Evolutionary conservation across 2,329 filamentous ascomycete species (phyloP).

Genomic region (Hypoxylon sp.): DNA sequence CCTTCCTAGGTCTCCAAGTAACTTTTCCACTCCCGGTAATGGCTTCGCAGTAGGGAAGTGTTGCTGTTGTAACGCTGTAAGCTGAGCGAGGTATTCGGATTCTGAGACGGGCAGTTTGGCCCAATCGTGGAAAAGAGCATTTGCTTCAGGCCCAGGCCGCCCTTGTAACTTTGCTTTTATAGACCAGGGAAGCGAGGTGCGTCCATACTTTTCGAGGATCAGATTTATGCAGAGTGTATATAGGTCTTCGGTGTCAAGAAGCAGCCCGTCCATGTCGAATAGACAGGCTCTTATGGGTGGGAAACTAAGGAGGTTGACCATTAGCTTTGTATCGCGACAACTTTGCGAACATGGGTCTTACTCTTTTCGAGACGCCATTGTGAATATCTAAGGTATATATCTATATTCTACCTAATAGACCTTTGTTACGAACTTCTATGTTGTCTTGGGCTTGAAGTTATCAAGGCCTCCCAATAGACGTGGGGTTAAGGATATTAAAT

Average conservation of each 20-base stretch:
- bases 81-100: slow-evolving; percentile 75
- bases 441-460: neutral
- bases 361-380: slow-evolving; percentile 64
- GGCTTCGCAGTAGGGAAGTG: slow-evolving; percentile 83
- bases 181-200: slow-evolving; percentile 86
- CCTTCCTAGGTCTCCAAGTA: slow-evolving; percentile 74
- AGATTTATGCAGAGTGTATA: slow-evolving; percentile 89
- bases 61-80: slow-evolving; percentile 75
- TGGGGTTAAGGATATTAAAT: slow-evolving; percentile 6
- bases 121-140: slow-evolving; percentile 78
- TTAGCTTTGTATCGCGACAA: slow-evolving; percentile 42
- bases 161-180: slow-evolving; percentile 89
- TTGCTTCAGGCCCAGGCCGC: slow-evolving; percentile 68
- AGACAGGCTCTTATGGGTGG: slow-evolving; percentile 90
- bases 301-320: slow-evolving; percentile 66
- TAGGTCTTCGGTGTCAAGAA: slow-evolving; percentile 92
- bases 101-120: slow-evolving; percentile 83
- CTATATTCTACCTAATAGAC: too few species aligned
- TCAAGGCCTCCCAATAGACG: neutral
- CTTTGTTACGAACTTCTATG: neutral
- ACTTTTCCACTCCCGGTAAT: slow-evolving; percentile 80
- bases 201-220: slow-evolving; percentile 81
- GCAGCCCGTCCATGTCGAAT: slow-evolving; percentile 98
- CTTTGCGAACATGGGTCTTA: slow-evolving; percentile 51
- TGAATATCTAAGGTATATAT: slow-evolving; percentile 10